Evolutionary conservation across 345 rosid species (phyloP), one percentile per base, ranked within the genome.

Genomic region (Populus alba): DNA sequence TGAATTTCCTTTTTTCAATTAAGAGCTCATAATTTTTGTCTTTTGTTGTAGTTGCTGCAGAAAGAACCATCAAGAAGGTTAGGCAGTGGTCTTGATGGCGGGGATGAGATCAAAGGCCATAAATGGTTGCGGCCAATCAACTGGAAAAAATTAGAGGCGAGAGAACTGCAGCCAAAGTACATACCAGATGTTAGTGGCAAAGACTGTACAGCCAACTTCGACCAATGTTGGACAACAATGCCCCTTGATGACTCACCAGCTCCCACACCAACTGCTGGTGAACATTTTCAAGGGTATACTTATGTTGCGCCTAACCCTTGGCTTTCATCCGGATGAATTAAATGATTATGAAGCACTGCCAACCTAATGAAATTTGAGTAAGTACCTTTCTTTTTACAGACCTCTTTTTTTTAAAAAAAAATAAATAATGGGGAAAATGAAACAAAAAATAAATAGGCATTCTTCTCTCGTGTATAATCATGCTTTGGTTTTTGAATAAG

Each of bases 141-240:
- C 79, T 90, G 94, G 97, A 90, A 90, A 79, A 92, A 86, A 74
- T 77, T 88, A 75, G 97, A 92, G 81, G 87, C 83, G 1, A 86
- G 88, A 79, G 96, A 90, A 78, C 53, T 85, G 66, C 74, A 83
- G 65, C 94, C 91, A 18, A 90, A 87, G 84, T 92, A 90, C 84
- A 81, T 83, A 85, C 97, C 97, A 9, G 91, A 86, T 66, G 92
- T 90, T 68, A 84, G 85, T 72, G 97, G 97, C 53, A 89, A 86
- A 81, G 87, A 89, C n/a, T 92, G 92, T 80, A 87, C 77, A 63
- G 90, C 86, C 27, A 90, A 92, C 81, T 92, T 92, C 45, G 96
- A 92, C 80, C 43, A 78, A 73, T 92, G 96, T 81, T 89, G 96
- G 96, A 92, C 94, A 16, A 78, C 88, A 57, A 92, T 92, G 97